Conservation (phyloP, 495 filamentous ascomycete genomes). For the Xylaria palmicola region DNA sequence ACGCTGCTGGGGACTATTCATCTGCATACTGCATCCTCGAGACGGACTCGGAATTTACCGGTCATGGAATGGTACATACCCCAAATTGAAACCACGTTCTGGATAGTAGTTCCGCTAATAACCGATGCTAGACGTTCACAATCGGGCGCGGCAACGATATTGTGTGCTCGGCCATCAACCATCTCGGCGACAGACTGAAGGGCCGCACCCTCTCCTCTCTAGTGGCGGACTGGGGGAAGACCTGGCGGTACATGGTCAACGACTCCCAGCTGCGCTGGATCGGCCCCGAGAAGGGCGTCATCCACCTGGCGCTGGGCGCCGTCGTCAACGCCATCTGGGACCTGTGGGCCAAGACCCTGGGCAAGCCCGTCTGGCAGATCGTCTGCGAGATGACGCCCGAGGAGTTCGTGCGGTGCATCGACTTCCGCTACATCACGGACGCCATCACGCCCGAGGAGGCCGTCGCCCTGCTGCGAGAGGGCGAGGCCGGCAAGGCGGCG, state of each 20-base stretch:
- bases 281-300: constrained; percentile 92
- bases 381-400: constrained; percentile 87
- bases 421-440: constrained; percentile 92
- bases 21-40: constrained; percentile 88
- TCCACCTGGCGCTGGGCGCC: constrained; percentile 86
- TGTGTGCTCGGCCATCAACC: constrained; percentile 79
- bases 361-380: constrained; percentile 88
- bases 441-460: constrained; percentile 88
- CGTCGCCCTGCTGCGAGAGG: constrained; percentile 61
- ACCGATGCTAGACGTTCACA: constrained; percentile 73
- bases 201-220: constrained; percentile 72
- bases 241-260: constrained; percentile 87
- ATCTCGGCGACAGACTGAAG: constrained; percentile 70
- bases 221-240: constrained; percentile 79
- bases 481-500: constrained; percentile 61
- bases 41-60: constrained; percentile 69
- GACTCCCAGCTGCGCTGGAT: constrained; percentile 94
- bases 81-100: background rate
- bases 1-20: constrained; percentile 90
- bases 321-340: constrained; percentile 95
- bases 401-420: constrained; percentile 82
- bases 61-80: constrained; percentile 81
- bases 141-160: constrained; percentile 95
- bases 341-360: constrained; percentile 83
- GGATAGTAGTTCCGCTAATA: constrained; percentile 10